These are phyloP conservation scores for Suzukiozyma palmioleophila DNA, from an alignment of 1,139 yeast species.

Conservation along the genomic window DNA sequence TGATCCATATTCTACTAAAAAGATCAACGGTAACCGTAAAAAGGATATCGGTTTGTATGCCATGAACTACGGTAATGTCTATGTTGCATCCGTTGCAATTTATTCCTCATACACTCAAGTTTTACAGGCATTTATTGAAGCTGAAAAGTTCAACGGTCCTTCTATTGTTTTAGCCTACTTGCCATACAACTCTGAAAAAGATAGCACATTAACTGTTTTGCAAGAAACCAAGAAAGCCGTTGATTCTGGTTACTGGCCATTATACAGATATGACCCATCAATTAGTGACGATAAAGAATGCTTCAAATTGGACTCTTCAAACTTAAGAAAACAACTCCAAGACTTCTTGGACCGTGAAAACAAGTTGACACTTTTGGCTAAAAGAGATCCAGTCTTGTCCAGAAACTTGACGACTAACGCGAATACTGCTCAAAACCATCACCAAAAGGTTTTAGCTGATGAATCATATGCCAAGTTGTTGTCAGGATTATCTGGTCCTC, in stretches of 20 bases:
- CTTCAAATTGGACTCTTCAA: conserved; percentile 81
- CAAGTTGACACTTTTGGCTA: conserved; percentile 70
- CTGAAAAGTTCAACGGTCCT: conserved; percentile 84
- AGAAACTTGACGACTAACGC: conserved; percentile 68
- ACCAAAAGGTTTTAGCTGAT: conserved; percentile 67
- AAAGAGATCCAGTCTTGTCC: conserved; percentile 70
- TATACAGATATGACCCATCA: conserved; percentile 77
- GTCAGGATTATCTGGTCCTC: conserved; percentile 91
- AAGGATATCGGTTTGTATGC: conserved; percentile 94
- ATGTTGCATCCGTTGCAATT: conserved; percentile 93
- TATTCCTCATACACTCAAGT: conserved; percentile 93
- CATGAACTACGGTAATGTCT: conserved; percentile 86
- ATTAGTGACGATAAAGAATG: conserved; percentile 43
- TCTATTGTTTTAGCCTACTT: conserved; percentile 86
- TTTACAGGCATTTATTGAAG: conserved; percentile 83
- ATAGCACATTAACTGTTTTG: conserved; percentile 68
- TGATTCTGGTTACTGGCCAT: conserved; percentile 94
- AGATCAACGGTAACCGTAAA: conserved; percentile 52
- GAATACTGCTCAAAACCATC: conserved; percentile 49
- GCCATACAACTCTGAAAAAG: conserved; percentile 66
- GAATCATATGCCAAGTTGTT: conserved; percentile 72
- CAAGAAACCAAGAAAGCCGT: conserved; percentile 89
- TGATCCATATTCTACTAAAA: conserved; percentile 63
- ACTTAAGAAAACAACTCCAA: conserved; percentile 69
- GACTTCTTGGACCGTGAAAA: conserved; percentile 87